Conservation (phyloP, 257 asterid species). For the Solanum bulbocastanum region DNA sequence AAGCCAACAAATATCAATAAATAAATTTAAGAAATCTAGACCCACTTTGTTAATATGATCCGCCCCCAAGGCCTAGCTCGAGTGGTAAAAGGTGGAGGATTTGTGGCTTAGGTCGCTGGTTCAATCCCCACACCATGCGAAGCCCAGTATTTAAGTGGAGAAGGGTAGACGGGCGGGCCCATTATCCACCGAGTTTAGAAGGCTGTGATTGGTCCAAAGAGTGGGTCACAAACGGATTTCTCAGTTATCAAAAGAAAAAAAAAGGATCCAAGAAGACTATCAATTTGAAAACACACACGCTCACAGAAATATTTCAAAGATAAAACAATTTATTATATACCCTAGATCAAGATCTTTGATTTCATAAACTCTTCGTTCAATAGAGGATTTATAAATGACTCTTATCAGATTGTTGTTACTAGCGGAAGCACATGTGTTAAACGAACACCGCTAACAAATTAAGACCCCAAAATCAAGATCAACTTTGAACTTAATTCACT, state of each 20-base stretch:
- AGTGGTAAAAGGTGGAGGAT: no score
- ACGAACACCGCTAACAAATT: neutral
- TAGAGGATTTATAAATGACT: neutral
- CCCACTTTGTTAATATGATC: neutral
- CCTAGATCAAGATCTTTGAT: neutral
- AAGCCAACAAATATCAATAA: neutral
- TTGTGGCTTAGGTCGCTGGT: neutral
- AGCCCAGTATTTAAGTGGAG: neutral
- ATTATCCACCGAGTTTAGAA: neutral
- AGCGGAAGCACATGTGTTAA: neutral
- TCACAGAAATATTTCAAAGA: neutral
- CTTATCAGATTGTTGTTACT: neutral
- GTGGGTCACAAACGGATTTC: neutral
- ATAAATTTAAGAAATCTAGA: neutral
- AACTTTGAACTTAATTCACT: neutral
- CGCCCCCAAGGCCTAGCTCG: neutral
- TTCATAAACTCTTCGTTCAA: neutral
- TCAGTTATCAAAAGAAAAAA: no score
- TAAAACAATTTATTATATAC: neutral
- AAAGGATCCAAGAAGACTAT: neutral
- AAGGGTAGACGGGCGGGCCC: no score
- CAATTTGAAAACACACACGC: neutral
- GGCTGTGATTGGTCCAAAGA: neutral
- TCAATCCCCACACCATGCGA: neutral
- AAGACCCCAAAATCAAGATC: neutral